These are phyloP conservation scores for Apiospora kogelbergensis DNA, from an alignment of 2,329 filamentous ascomycete genomes.

Conservation along the genomic window DNA sequence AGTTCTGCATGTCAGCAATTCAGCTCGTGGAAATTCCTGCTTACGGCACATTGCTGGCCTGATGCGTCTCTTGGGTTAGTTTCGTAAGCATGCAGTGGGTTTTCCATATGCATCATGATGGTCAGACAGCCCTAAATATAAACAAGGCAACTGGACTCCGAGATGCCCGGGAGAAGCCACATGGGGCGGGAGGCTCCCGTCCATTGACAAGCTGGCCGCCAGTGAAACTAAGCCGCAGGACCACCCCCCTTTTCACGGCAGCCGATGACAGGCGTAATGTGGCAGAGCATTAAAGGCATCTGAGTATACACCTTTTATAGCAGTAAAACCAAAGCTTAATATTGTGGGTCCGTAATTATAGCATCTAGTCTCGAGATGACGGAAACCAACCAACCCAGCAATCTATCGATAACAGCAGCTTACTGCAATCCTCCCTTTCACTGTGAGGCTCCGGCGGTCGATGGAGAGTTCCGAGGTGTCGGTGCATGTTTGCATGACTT, in stretches of 20 bases:
- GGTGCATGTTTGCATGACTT: background rate
- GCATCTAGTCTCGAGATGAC: background rate
- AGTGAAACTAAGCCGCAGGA: too few species aligned
- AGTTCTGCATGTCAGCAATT: background rate
- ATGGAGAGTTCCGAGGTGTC: background rate
- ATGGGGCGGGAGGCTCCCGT: too few species aligned
- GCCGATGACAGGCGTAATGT: too few species aligned
- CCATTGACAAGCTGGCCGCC: too few species aligned
- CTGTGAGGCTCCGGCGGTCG: background rate
- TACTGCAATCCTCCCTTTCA: background rate
- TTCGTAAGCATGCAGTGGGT: background rate
- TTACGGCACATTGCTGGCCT: background rate
- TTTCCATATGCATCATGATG: background rate
- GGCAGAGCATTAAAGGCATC: too few species aligned
- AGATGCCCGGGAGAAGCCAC: too few species aligned
- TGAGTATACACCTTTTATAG: background rate
- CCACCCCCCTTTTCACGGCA: too few species aligned
- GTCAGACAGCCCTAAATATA: background rate
- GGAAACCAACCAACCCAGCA: background rate
- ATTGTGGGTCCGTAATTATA: background rate
- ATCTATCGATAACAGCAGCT: background rate
- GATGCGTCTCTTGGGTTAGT: background rate
- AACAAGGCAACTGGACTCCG: background rate
- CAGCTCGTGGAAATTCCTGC: background rate
- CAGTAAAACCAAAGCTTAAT: background rate